These are phyloP conservation scores for Brasilioporus rufonigricans DNA, from an alignment of 768 basidiomycete species.

Conservation along the genomic window DNA sequence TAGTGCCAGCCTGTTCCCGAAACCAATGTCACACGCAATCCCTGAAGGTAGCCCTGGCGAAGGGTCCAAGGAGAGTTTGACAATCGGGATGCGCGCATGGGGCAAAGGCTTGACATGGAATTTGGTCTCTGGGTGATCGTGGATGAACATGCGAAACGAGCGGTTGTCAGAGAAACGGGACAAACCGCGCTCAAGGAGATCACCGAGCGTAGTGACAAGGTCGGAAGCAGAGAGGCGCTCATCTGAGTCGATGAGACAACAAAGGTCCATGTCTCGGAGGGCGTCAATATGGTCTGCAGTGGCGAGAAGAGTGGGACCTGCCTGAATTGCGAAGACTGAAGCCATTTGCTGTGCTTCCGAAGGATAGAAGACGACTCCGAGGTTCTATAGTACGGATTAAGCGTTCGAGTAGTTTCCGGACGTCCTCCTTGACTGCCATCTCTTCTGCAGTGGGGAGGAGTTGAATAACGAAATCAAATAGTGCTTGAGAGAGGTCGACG, in stretches of 20 bases:
- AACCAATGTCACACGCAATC: constrained; percentile 98
- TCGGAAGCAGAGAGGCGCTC: constrained; percentile 79
- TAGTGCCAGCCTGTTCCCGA: constrained; percentile 94
- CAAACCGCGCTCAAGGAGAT: constrained; percentile 89
- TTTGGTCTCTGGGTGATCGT: constrained; percentile 72
- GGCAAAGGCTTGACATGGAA: constrained; percentile 96
- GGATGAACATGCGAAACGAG: constrained; percentile 11
- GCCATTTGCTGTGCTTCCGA: constrained; percentile 96
- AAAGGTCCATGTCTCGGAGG: constrained; percentile 91
- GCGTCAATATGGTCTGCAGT: constrained; percentile 8
- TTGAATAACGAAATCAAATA: constrained; percentile 93
- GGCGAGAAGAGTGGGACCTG: constrained; percentile 30
- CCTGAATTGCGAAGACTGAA: constrained; percentile 97
- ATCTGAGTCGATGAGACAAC: constrained; percentile 90
- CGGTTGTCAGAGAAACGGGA: constrained; percentile 16
- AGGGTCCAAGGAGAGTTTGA: constrained; percentile 91
- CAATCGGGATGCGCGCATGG: constrained; percentile 96
- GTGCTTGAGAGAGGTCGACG: constrained; percentile 81
- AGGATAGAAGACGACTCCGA: constrained; percentile 84
- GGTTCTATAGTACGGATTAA: constrained; percentile 96
- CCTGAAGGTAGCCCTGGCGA: constrained; percentile 78
- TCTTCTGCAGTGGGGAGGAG: constrained; percentile 88
- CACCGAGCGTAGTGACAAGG: constrained; percentile 91
- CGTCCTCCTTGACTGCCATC: constrained; percentile 93
- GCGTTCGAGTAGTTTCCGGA: constrained; percentile 89